Conservation (phyloP, 2,329 filamentous ascomycete genomes). For the Zopfia rhizophila region DNA sequence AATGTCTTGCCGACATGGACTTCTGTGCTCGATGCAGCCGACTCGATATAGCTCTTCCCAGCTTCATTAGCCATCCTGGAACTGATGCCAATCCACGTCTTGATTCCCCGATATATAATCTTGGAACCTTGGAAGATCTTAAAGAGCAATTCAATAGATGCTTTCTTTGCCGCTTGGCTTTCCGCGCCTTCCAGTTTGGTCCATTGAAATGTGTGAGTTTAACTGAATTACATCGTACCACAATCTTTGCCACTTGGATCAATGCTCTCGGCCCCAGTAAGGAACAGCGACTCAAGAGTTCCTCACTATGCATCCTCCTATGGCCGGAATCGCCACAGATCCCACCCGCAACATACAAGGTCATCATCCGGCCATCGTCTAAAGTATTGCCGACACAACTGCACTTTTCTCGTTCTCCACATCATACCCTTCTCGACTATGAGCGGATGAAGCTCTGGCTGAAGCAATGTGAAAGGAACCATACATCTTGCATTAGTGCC, state of each 20-base stretch:
- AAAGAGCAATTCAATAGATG: not conserved
- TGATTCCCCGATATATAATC: conserved; percentile 1
- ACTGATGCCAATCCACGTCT: conserved; percentile 6
- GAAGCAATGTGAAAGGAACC: conserved; percentile 4
- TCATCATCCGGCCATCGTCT: conserved; percentile 10
- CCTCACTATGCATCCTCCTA: conserved; percentile 3
- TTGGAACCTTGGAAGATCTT: conserved; percentile 3
- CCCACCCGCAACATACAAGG: conserved; percentile 2
- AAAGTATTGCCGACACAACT: conserved; percentile 5
- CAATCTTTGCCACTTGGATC: conserved; percentile 8
- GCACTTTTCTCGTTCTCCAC: conserved; percentile 1
- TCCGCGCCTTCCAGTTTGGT: conserved; percentile 1
- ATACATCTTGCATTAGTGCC: not conserved
- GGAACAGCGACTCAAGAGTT: conserved; percentile 8
- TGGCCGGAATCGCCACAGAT: conserved; percentile 7
- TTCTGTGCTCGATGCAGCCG: conserved; percentile 3
- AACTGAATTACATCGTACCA: not conserved
- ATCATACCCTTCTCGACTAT: conserved; percentile 2
- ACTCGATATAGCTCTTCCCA: conserved; percentile 6
- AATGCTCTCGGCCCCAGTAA: conserved; percentile 9
- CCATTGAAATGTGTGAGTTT: not conserved
- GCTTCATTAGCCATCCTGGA: conserved; percentile 9
- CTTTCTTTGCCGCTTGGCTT: conserved; percentile 3
- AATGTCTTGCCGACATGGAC: no score
- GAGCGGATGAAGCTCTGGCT: conserved; percentile 5